phyloP scores from a whole-genome alignment of 305 asterid species.

The Fraxinus sp. region DNA sequence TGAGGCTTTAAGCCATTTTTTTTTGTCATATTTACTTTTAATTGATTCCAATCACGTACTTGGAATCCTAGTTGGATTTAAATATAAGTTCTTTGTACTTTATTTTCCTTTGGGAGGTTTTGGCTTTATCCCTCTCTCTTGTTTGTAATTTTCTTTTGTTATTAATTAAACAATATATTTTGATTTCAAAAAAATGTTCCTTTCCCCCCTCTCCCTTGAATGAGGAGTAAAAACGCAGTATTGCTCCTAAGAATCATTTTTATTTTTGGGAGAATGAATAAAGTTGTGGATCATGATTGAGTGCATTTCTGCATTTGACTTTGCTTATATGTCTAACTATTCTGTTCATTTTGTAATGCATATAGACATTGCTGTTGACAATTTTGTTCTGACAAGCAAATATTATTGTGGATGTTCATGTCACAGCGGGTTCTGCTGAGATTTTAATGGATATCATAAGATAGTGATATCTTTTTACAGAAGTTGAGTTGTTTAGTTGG shows the following conservation, averaged over 20 bases:
- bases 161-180: too few relatives aligned
- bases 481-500: not conserved
- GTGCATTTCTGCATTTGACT: not conserved
- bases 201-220: not conserved
- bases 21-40: not conserved
- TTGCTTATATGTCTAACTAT: not conserved
- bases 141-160: not conserved
- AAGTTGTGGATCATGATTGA: not conserved
- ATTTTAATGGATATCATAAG: not conserved
- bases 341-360: not conserved
- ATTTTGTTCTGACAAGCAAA: not conserved
- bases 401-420: not conserved
- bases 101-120: not conserved
- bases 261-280: not conserved
- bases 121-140: not conserved
- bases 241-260: not conserved
- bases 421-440: not conserved
- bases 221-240: not conserved
- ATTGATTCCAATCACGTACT: not conserved
- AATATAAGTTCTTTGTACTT: not conserved
- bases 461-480: not conserved
- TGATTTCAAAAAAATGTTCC: not conserved
- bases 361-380: not conserved
- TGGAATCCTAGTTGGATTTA: not conserved
- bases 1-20: not conserved